Conservation (phyloP, 371 early-diverging fungal genomes). For the Mortierella sp. region DNA sequence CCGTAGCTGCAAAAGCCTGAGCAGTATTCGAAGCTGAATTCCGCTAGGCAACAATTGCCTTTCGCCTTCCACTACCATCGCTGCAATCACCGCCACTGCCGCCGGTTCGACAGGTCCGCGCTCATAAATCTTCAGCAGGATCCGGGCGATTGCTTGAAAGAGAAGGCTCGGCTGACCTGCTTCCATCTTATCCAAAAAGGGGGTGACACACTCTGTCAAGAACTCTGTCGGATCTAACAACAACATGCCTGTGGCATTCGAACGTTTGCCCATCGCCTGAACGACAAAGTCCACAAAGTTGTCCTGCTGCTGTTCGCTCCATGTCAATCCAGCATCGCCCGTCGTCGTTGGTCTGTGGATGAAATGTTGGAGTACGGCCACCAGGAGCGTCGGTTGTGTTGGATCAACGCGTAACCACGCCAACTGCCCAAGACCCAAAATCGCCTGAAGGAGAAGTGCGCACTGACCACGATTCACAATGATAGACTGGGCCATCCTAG, state of each 20-base stretch:
- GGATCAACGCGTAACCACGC: conserved; percentile 29
- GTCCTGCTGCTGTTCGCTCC: conserved; percentile 14
- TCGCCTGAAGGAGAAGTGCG: conserved; percentile 23
- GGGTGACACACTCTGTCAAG: conserved; percentile 21
- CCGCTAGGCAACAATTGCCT: conserved; percentile 17
- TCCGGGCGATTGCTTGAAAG: conserved; percentile 15
- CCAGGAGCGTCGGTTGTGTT: conserved; percentile 17
- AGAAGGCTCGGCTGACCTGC: not conserved
- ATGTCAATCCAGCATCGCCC: not conserved
- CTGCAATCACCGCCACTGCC: not conserved
- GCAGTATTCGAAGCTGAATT: conserved; percentile 25
- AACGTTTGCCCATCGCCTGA: conserved; percentile 3
- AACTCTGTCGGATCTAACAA: conserved; percentile 36
- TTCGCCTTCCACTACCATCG: not conserved
- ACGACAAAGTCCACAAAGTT: conserved; percentile 32
- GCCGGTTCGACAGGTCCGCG: not conserved
- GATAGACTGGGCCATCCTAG: conserved; percentile 24
- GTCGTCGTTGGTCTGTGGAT: conserved; percentile 3
- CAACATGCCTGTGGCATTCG: not conserved
- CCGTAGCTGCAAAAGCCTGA: conserved; percentile 20
- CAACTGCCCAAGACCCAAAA: conserved; percentile 33
- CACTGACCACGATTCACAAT: conserved; percentile 46
- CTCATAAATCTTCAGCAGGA: conserved; percentile 25
- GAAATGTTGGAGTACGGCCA: conserved; percentile 20
- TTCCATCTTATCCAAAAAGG: conserved; percentile 14